Evolutionary conservation across 2,329 filamentous ascomycete species (phyloP).

Genomic region (Fusarium sp.): DNA sequence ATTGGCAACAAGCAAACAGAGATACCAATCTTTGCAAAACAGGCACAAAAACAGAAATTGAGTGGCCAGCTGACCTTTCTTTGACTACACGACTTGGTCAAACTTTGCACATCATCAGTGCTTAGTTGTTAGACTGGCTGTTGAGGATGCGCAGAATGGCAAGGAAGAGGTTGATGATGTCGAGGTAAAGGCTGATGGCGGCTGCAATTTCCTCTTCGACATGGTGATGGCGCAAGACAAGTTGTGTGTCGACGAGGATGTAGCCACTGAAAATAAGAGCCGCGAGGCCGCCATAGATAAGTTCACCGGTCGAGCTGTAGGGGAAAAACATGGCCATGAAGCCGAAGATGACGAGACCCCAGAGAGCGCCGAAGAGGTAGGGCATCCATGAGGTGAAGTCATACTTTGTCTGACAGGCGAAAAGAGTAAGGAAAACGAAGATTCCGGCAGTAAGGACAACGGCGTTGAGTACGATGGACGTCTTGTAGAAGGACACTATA

Average conservation of each 20-base stretch:
- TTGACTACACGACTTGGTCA: neutral
- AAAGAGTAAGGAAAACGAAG: constrained; percentile 82
- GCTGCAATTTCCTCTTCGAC: constrained; percentile 98
- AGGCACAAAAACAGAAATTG: neutral
- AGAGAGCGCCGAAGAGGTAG: constrained; percentile 90
- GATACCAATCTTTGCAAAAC: constrained; percentile 10
- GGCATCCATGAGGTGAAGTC: constrained; percentile 98
- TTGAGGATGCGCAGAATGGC: constrained; percentile 96
- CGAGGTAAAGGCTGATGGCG: constrained; percentile 92
- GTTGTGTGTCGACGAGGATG: constrained; percentile 95
- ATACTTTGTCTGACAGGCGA: constrained; percentile 97
- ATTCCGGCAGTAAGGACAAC: constrained; percentile 88
- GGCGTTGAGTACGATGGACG: constrained; percentile 86
- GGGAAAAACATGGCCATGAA: constrained; percentile 95
- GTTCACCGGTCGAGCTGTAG: constrained; percentile 81
- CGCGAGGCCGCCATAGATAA: constrained; percentile 83
- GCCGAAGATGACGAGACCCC: constrained; percentile 90
- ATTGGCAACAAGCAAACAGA: constrained; percentile 6
- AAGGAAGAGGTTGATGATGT: constrained; percentile 97
- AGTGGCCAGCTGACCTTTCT: neutral
- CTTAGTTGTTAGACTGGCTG: constrained; percentile 89
- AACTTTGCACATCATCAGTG: neutral
- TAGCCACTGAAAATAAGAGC: constrained; percentile 94
- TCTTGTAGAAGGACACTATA: constrained; percentile 90
- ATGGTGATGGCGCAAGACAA: constrained; percentile 95